Evolutionary conservation across 257 asterid species (phyloP), one percentile per base, ranked within the genome.

Genomic region (Nicotiana tomentosiformis): DNA sequence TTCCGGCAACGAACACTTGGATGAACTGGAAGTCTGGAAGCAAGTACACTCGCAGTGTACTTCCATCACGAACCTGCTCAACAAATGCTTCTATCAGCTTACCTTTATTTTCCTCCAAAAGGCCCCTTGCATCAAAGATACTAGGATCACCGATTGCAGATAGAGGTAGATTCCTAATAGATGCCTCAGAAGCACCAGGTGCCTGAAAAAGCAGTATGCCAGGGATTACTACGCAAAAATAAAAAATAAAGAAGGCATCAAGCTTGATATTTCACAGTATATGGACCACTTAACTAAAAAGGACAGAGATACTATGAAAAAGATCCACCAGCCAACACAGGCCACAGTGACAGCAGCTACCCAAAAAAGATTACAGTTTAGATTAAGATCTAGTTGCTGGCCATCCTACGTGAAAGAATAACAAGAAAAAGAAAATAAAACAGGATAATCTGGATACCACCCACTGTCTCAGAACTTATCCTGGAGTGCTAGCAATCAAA

Each of bases 1-100:
- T 86, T 82, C 99, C 99, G 5, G 99, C 98, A 69, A 92, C 93
- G 76, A 92, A 90, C 74, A 96, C 99, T 89, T 96, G 98, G 78
- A 94, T 97, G 85, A 92, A 90, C 82, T 89, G 98, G 84, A 93
- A 94, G 46, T 92, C 95, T 46, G 99, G 98, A 89, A 96, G 99
- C 90, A 96, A 89, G 86, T 93, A 93, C 64, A 90, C 97, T 82
- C 98, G 98, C 80, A 96, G 85, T 1, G 98, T 94, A 94, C 98
- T 96, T 85, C 99, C 99, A 90, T 93, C 97, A 43, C 98, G 98
- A 80, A 90, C 95, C 88, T 92, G 96, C 90, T 96, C 98, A 82
- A 96, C 98, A 64, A 94, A 85, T 84, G 97, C 99, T 84, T 96
- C 96, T 97, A 96, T 84, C 15, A 98, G 96, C 69, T 91, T 91